These are phyloP conservation scores for Populus pruinosa DNA, from an alignment of 345 rosid genomes.

Conservation along the genomic window DNA sequence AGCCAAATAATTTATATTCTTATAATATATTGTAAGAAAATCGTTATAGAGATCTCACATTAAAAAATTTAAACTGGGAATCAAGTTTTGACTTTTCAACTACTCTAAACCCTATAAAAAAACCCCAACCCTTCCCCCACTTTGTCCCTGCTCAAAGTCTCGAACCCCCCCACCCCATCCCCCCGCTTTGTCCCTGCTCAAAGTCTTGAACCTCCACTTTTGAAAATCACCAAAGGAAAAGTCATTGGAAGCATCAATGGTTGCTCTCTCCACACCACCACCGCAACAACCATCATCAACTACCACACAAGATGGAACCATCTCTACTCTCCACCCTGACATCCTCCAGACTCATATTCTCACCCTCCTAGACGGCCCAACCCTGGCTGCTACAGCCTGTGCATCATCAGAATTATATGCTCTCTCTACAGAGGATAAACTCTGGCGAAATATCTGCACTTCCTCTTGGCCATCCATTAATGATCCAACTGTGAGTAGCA, in stretches of 20 bases:
- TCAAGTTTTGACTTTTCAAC: no score
- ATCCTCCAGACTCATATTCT: conserved; percentile 53
- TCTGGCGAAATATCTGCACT: conserved; percentile 50
- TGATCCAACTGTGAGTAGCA: conserved; percentile 31
- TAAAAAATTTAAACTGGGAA: not conserved
- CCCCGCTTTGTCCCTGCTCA: no score
- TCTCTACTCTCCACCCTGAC: conserved; percentile 56
- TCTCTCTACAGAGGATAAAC: conserved; percentile 40
- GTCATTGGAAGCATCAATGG: not conserved
- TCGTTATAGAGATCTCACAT: not conserved
- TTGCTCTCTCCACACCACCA: conserved; percentile 10
- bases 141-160: no score
- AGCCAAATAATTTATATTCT: not conserved
- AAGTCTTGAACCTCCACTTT: not conserved
- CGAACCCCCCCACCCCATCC: not conserved
- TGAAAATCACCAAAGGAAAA: not conserved
- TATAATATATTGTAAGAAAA: not conserved
- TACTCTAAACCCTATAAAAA: no score
- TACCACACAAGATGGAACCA: not conserved
- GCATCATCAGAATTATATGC: conserved; percentile 45
- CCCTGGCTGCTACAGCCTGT: conserved; percentile 53
- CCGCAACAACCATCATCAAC: not conserved
- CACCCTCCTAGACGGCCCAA: conserved; percentile 64
- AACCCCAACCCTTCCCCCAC: no score
- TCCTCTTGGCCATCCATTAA: conserved; percentile 60